A percentile compares a stretch with the other conserved stretches of the same genome.
These are phyloP conservation scores for Ogataea polymorpha DNA, from an alignment of 805 yeast species.

Conservation along the genomic window DNA sequence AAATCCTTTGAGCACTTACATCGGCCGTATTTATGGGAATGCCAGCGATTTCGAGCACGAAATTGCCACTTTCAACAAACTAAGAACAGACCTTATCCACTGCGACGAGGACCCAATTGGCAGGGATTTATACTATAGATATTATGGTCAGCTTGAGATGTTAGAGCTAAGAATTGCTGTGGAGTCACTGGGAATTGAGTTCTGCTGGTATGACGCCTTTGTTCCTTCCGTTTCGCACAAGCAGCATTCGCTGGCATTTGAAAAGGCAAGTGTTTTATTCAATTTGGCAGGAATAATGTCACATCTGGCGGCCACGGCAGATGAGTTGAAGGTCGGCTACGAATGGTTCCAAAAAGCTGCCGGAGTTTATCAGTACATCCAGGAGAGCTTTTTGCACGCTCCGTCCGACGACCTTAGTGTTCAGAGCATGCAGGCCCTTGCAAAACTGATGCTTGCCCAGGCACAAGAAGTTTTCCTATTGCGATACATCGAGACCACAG, in stretches of 20 bases:
- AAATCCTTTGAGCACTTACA: slow-evolving; percentile 54
- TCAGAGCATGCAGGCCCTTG: slow-evolving; percentile 61
- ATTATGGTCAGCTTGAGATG: slow-evolving; percentile 79
- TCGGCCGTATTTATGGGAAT: slow-evolving; percentile 61
- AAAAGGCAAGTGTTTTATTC: slow-evolving; percentile 80
- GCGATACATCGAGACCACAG: slow-evolving; percentile 49
- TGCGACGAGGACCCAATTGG: slow-evolving; percentile 35
- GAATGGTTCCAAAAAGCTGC: slow-evolving; percentile 69
- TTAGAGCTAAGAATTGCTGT: slow-evolving; percentile 75
- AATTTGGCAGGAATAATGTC: slow-evolving; percentile 69
- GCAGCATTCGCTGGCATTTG: slow-evolving; percentile 84
- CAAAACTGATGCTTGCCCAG: slow-evolving; percentile 72
- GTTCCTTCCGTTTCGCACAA: slow-evolving; percentile 43
- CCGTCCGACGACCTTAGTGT: slow-evolving; percentile 77
- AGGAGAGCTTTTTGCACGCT: slow-evolving; percentile 83
- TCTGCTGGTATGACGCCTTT: slow-evolving; percentile 82
- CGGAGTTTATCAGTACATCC: slow-evolving; percentile 67
- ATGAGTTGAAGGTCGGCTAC: slow-evolving; percentile 56
- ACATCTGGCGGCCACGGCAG: slow-evolving; percentile 41
- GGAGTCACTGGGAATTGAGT: slow-evolving; percentile 47
- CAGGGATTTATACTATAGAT: slow-evolving; percentile 56
- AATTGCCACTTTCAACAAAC: slow-evolving; percentile 48
- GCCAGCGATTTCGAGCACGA: slow-evolving; percentile 57
- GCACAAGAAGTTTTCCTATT: slow-evolving; percentile 81
- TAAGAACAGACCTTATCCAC: slow-evolving; percentile 60